These are phyloP conservation scores for Pseudozyma tsukubaensis DNA, from an alignment of 1,284 basidiomycete genomes.

Conservation along the genomic window DNA sequence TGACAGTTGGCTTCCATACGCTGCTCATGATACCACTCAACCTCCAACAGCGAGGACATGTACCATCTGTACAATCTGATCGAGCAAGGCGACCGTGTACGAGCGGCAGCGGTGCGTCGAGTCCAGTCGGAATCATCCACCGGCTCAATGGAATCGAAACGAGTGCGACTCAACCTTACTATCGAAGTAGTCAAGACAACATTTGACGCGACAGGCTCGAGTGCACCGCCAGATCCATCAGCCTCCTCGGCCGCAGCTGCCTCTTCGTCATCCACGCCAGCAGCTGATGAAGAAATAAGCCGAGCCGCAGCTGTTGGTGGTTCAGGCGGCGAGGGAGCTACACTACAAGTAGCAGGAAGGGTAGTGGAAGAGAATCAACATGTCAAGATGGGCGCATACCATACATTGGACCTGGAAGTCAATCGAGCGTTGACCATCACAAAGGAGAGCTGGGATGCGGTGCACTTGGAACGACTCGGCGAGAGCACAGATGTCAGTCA, in stretches of 20 bases:
- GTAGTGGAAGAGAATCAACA: constrained; percentile 90
- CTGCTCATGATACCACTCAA: too few species aligned
- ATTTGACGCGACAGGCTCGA: constrained; percentile 66
- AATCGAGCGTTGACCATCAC: constrained; percentile 92
- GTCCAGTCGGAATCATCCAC: constrained; percentile 82
- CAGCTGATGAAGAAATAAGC: constrained; percentile 48
- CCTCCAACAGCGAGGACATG: constrained; percentile 81
- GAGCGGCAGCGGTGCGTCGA: constrained; percentile 86
- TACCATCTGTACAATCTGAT: constrained; percentile 99
- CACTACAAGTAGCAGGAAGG: constrained; percentile 87
- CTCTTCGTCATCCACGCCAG: constrained; percentile 17
- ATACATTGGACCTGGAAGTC: constrained; percentile 92
- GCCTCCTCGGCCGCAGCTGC: constrained; percentile 34
- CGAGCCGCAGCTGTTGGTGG: constrained; percentile 39
- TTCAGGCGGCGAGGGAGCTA: constrained; percentile 63
- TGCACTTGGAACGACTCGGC: constrained; percentile 82
- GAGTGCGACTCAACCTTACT: constrained; percentile 86
- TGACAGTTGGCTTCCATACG: neutral
- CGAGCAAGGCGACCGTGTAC: constrained; percentile 80
- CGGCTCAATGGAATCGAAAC: constrained; percentile 90
- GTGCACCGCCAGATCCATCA: constrained; percentile 59
- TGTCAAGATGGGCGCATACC: constrained; percentile 93
- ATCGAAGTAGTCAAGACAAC: constrained; percentile 77
- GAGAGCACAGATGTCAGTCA: constrained; percentile 91
- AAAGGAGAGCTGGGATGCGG: constrained; percentile 90